phyloP scores from a whole-genome alignment of 2,329 filamentous ascomycete genomes.

The Botrytis aclada region DNA sequence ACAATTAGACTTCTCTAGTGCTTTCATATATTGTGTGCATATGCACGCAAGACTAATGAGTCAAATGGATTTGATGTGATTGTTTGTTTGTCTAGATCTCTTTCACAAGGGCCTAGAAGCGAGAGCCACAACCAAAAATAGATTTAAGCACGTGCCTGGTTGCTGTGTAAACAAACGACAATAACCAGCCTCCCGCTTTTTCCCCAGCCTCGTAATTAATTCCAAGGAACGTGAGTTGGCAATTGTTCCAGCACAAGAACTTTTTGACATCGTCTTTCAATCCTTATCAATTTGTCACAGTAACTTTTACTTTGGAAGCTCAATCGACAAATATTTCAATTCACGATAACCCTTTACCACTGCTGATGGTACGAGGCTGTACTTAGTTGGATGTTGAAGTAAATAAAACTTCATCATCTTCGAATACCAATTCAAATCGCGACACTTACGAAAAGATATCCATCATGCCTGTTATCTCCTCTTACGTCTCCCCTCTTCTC shows the following conservation, averaged over 20 bases:
- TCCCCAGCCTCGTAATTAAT: conserved; percentile 20
- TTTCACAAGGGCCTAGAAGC: not conserved
- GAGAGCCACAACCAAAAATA: not conserved
- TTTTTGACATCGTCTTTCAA: not conserved
- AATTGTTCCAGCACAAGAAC: not conserved
- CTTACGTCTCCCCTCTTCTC: conserved; percentile 29
- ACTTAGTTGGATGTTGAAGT: conserved; percentile 17
- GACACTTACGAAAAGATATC: not conserved
- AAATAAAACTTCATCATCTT: conserved; percentile 9
- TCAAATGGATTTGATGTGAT: not conserved
- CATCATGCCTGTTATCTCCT: conserved; percentile 34
- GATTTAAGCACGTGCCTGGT: conserved; percentile 5
- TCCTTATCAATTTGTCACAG: not conserved
- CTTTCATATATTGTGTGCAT: not conserved
- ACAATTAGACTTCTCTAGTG: not conserved
- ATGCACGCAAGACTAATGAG: not conserved
- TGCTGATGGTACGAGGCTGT: conserved; percentile 8
- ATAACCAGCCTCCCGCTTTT: conserved; percentile 19
- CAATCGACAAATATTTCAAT: not conserved
- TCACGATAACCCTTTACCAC: conserved; percentile 6
- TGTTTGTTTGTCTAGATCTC: not conserved
- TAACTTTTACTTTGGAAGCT: not conserved
- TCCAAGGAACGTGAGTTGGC: conserved; percentile 13
- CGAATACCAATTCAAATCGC: not conserved
- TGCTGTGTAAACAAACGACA: conserved; percentile 16